Conservation (phyloP, 2,329 filamentous ascomycete species). For the Teratosphaeria epicoccoides region DNA sequence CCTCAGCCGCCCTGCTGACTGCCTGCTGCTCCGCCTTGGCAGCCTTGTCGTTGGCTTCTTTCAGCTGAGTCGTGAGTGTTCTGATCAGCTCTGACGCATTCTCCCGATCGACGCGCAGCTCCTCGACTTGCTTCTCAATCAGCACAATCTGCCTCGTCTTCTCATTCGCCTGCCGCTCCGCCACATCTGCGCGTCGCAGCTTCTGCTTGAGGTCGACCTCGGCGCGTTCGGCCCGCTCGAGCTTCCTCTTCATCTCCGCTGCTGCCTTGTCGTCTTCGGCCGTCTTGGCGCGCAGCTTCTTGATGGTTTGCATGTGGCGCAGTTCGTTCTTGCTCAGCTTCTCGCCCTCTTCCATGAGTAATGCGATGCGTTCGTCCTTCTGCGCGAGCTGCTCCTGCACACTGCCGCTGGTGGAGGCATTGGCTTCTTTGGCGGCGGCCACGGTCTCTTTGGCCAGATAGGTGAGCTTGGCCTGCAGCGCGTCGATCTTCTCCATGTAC, state of each 20-base stretch:
- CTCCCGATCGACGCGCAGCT: constrained; percentile 23
- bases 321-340: constrained; percentile 78
- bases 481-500: constrained; percentile 83
- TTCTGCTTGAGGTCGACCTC: constrained; percentile 51
- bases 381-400: constrained; percentile 71
- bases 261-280: constrained; percentile 43
- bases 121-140: constrained; percentile 37
- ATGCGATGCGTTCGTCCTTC: constrained; percentile 80
- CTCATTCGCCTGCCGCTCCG: constrained; percentile 47
- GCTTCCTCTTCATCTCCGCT: constrained; percentile 45
- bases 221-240: constrained; percentile 56
- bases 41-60: constrained; percentile 54
- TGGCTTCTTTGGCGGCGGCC: constrained; percentile 61
- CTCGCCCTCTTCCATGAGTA: constrained; percentile 85
- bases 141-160: constrained; percentile 49
- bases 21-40: constrained; percentile 57
- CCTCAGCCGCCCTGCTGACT: constrained; percentile 56
- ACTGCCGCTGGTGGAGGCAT: constrained; percentile 53
- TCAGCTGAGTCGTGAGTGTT: constrained; percentile 59
- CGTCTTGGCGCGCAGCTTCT: constrained; percentile 55
- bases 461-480: constrained; percentile 79
- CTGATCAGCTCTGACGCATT: constrained; percentile 49
- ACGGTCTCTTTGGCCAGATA: constrained; percentile 74
- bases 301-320: constrained; percentile 71
- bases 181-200: constrained; percentile 49